Evolutionary conservation across 805 yeast species (phyloP), one percentile per base, ranked within the genome.

Genomic region (Suhomyces xylopsoci): DNA sequence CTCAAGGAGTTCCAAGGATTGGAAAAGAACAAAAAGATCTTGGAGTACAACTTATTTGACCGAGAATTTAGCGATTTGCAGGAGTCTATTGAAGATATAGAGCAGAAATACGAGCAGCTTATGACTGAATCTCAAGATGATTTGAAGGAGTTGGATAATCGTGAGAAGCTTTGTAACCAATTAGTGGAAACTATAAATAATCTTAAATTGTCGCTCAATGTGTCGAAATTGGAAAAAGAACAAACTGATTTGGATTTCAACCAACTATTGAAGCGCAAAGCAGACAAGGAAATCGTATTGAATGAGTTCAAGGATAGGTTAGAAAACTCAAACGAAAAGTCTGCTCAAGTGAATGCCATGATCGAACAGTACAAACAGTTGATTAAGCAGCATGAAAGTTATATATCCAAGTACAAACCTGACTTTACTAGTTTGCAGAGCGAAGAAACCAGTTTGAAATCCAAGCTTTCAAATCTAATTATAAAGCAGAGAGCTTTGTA

Each of bases 21-120:
- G 25, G 94, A 88, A 58, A 82, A 81, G 53, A 78, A 80, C 52
- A 82, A 87, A 57, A 87, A 90, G 62, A 79, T 84, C 30, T 77
- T 82, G 15, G 96, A 92, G 59, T 91, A 81, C 67, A 83, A 87
- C 32, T 69, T 92, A 8, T 84, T 83, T 62, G 94, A 88, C 62
- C 79, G 93, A 48, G 98, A 94, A 66, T 68, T 88, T 51, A 77
- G 74, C 45, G 85, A 82, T 41, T 70, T 90, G 24, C 81, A 80
- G 26, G 77, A 78, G 19, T 80, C 81, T 45, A 81, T 88, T 28
- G 91, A 84, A 50, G 70, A 67, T 14, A 70, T 87, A 43, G 93
- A 88, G 48, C 74, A 73, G 22, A 81, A 80, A 17, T 84, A 88
- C 58, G 74, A 77, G 22, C 67, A 71, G 8, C 69, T 81, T 4